phyloP scores from a whole-genome alignment of 2,329 filamentous ascomycete genomes.

The Aureobasidium sp. region DNA sequence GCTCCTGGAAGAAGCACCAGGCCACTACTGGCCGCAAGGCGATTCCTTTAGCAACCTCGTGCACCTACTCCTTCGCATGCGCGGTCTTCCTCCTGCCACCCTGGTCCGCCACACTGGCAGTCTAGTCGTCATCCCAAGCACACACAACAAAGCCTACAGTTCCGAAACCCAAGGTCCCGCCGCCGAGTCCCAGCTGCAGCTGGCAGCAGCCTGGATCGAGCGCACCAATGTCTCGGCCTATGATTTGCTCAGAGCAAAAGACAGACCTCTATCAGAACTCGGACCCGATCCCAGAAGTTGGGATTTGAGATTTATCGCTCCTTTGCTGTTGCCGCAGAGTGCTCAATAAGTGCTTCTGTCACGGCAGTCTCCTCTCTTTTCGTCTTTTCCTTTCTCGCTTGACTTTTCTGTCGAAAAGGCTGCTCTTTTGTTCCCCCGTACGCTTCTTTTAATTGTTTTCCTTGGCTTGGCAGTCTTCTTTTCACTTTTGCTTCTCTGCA shows the following conservation, averaged over 20 bases:
- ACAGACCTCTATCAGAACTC: not conserved
- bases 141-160: slow-evolving; percentile 13
- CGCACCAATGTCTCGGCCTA: not conserved
- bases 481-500: not conserved
- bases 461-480: not conserved
- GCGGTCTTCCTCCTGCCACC: slow-evolving; percentile 40
- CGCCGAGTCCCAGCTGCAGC: slow-evolving; percentile 6
- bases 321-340: slow-evolving; percentile 13
- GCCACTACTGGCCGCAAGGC: slow-evolving; percentile 48
- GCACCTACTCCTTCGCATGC: slow-evolving; percentile 53
- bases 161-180: not conserved
- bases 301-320: slow-evolving; percentile 13
- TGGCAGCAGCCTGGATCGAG: slow-evolving; percentile 12
- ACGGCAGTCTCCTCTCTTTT: not conserved
- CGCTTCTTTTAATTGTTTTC: not conserved
- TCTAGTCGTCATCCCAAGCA: slow-evolving; percentile 22
- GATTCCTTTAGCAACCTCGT: slow-evolving; percentile 53
- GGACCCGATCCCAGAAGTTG: slow-evolving; percentile 1
- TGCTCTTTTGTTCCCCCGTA: not conserved
- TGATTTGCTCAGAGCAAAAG: not conserved
- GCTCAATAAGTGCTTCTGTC: not conserved
- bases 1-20: slow-evolving; percentile 48
- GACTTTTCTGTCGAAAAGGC: not conserved
- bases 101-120: slow-evolving; percentile 28
- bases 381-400: not conserved